phyloP scores from a whole-genome alignment of 1,284 basidiomycete genomes.

The Mycena sp. region DNA sequence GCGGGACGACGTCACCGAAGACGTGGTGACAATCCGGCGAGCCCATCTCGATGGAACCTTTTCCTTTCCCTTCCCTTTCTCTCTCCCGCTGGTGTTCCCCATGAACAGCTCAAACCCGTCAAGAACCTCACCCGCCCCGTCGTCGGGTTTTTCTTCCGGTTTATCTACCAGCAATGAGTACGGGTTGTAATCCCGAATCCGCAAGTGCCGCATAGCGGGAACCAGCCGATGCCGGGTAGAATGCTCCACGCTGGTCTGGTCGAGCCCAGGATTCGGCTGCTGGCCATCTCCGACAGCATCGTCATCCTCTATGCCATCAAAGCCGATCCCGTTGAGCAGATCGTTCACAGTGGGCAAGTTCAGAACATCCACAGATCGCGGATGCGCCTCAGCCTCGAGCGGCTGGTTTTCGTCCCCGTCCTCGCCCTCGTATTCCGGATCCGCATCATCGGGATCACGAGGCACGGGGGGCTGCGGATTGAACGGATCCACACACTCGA shows the following conservation, averaged over 20 bases:
- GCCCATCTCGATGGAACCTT: slow-evolving; percentile 27
- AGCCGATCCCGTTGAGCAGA: slow-evolving; percentile 28
- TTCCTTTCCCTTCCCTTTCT: slow-evolving; percentile 35
- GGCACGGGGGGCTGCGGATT: not conserved
- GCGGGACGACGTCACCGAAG: slow-evolving; percentile 49
- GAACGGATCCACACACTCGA: slow-evolving; percentile 43
- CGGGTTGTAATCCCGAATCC: slow-evolving; percentile 60
- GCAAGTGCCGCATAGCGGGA: slow-evolving; percentile 43
- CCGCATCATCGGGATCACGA: not conserved
- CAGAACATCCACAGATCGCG: slow-evolving; percentile 4
- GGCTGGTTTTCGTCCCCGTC: not conserved
- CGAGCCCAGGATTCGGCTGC: no score
- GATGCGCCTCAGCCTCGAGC: not conserved
- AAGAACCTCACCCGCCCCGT: no score
- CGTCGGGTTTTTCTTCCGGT: no score
- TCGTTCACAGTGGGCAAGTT: slow-evolving; percentile 20
- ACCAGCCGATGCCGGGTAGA: slow-evolving; percentile 15
- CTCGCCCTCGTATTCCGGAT: slow-evolving; percentile 5
- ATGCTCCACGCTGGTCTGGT: no score
- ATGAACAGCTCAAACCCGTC: no score
- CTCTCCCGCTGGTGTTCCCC: not conserved
- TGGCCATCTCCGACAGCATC: not conserved
- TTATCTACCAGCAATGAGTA: slow-evolving; percentile 44
- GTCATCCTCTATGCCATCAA: slow-evolving; percentile 26
- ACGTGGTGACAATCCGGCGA: slow-evolving; percentile 48